A percentile compares a stretch with the other conserved stretches of the same genome.
phyloP scores from a whole-genome alignment of 225 moss, liverwort and hornwort genomes.

The Anthoceros angustus region DNA sequence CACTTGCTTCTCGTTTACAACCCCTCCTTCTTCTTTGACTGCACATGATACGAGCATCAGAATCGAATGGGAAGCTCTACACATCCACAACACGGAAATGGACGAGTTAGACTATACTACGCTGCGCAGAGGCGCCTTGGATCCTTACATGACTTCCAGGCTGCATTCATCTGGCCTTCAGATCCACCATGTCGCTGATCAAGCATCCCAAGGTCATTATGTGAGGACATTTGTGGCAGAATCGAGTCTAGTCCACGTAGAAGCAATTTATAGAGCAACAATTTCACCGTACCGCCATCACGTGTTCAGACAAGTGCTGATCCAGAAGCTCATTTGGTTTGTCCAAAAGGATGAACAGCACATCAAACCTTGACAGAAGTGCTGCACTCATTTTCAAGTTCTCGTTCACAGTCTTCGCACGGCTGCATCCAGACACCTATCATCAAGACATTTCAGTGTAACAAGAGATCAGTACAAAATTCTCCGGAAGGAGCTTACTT shows the following conservation, averaged over 20 bases:
- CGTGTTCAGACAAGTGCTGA: conserved; percentile 82
- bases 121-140: not conserved
- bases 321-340: conserved; percentile 91
- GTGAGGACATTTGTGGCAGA: not conserved
- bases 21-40: not conserved
- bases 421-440: conserved; percentile 28
- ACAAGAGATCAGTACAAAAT: not conserved
- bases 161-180: conserved; percentile 53
- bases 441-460: not conserved
- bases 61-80: conserved; percentile 24
- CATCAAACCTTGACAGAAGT: conserved; percentile 93
- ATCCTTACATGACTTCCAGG: conserved; percentile 54
- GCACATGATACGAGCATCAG: too few species aligned
- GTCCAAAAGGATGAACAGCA: conserved; percentile 90
- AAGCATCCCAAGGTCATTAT: not conserved
- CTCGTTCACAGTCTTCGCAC: conserved; percentile 95
- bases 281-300: conserved; percentile 46
- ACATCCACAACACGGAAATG: conserved; percentile 35
- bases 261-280: not conserved
- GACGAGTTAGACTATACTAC: not conserved
- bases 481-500: conserved; percentile 33
- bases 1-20: conserved; percentile 36
- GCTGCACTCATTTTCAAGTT: conserved; percentile 98
- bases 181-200: conserved; percentile 91
- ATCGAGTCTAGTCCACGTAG: not conserved